phyloP scores from a whole-genome alignment of 805 yeast genomes.

The Metschnikowia noctiluminum region DNA sequence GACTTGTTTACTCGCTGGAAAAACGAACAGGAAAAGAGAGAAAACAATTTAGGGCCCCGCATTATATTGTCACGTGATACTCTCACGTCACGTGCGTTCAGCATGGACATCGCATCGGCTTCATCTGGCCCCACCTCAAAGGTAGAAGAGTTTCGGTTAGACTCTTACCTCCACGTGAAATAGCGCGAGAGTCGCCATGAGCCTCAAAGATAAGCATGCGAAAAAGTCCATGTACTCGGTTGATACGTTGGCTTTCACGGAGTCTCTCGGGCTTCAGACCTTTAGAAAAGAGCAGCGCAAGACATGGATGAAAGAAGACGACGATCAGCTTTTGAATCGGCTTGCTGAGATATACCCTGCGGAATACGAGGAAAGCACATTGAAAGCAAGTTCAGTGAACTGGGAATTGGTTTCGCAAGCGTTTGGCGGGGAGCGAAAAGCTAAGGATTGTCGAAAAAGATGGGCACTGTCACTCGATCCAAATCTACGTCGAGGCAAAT shows the following conservation, averaged over 20 bases:
- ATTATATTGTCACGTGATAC: neutral
- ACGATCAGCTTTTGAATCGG: conserved; percentile 43
- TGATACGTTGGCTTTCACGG: conserved; percentile 59
- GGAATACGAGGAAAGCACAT: conserved; percentile 15
- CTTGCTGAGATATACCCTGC: conserved; percentile 36
- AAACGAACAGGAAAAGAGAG: neutral
- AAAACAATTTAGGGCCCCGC: neutral
- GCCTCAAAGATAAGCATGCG: conserved; percentile 7
- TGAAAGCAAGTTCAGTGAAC: conserved; percentile 43
- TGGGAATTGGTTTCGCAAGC: conserved; percentile 60
- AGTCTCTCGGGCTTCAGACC: conserved; percentile 71
- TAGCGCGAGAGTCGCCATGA: neutral
- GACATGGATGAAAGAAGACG: conserved; percentile 79
- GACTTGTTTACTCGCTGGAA: too few species aligned
- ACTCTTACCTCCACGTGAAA: neutral
- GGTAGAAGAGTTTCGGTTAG: neutral
- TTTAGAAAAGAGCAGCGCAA: conserved; percentile 59
- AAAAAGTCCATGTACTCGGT: conserved; percentile 19
- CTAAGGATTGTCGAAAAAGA: conserved; percentile 82
- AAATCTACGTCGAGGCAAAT: conserved; percentile 72
- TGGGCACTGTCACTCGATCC: conserved; percentile 90
- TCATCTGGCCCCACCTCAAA: neutral
- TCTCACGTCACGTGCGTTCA: neutral
- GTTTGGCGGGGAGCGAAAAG: conserved; percentile 48
- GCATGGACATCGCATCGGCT: neutral